Evolutionary conservation across 495 filamentous ascomycete species (phyloP).

Genomic region (Podospora pseudoanserina): DNA sequence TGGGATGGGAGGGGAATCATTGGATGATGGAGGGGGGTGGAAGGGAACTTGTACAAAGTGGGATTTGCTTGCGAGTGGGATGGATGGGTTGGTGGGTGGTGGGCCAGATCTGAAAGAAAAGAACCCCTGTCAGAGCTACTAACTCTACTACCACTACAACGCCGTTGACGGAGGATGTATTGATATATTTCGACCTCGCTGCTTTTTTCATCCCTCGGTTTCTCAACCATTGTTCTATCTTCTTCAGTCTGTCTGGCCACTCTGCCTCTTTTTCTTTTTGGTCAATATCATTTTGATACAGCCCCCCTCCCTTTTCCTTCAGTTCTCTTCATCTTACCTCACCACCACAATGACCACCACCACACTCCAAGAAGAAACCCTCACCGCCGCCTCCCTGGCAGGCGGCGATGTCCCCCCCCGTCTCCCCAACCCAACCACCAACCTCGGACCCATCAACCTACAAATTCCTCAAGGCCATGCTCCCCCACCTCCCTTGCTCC

Average conservation of each 20-base stretch:
- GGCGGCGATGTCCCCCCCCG: not conserved
- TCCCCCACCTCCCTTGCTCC: slow-evolving; percentile 60
- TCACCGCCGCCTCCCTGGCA: not conserved
- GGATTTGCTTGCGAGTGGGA: not conserved
- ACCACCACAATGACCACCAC: not conserved
- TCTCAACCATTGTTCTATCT: not conserved
- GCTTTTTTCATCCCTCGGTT: not conserved
- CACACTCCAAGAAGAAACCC: not conserved
- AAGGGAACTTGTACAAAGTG: not conserved
- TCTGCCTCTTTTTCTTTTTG: not conserved
- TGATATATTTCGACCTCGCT: not conserved
- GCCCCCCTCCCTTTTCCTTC: too few species aligned
- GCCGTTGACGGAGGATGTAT: not conserved
- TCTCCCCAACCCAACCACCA: not conserved
- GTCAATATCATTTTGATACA: not conserved
- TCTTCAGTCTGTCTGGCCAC: not conserved
- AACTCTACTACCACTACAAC: not conserved
- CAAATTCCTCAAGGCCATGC: slow-evolving; percentile 36
- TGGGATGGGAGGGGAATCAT: not conserved
- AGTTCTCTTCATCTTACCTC: not conserved
- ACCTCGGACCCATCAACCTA: not conserved
- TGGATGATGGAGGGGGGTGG: not conserved
- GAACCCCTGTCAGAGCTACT: not conserved
- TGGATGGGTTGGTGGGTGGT: not conserved
- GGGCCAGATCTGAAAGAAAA: not conserved